These are phyloP conservation scores for Tuber microsphaerosporum DNA, from an alignment of 495 filamentous ascomycete species.

Conservation along the genomic window DNA sequence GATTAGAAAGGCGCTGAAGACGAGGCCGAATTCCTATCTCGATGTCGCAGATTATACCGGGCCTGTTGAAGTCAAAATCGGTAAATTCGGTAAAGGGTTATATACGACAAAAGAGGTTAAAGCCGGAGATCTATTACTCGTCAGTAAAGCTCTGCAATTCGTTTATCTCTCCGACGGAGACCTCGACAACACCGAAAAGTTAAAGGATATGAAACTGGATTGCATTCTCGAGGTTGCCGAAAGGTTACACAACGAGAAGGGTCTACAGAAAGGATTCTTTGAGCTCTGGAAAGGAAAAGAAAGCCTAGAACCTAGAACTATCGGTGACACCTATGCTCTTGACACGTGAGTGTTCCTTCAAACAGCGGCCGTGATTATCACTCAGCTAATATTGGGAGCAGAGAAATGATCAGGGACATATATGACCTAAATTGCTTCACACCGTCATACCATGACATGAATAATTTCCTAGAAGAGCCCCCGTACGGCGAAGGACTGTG, in stretches of 20 bases:
- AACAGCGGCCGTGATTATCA: background rate
- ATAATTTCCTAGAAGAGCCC: background rate
- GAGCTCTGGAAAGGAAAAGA: slow-evolving; percentile 1
- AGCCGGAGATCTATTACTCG: background rate
- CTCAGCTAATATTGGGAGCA: background rate
- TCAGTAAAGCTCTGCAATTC: background rate
- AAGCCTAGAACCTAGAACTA: background rate
- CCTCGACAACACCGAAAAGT: background rate
- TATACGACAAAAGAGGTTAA: background rate
- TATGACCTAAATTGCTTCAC: slow-evolving; percentile 2
- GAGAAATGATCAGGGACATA: background rate
- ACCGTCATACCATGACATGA: slow-evolving; percentile 3
- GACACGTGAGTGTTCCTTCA: background rate
- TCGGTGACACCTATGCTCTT: background rate
- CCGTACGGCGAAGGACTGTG: background rate
- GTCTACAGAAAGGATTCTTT: slow-evolving; percentile 1
- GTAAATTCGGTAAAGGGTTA: background rate
- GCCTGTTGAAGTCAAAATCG: background rate
- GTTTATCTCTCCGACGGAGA: slow-evolving; percentile 1
- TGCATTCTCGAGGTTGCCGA: background rate
- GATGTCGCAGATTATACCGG: slow-evolving; percentile 3
- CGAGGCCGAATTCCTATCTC: background rate
- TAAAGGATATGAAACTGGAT: background rate
- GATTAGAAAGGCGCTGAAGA: background rate
- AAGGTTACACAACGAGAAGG: background rate